Base-by-base conservation (phyloP, 1,284 basidiomycete species). In the Malassezia brasiliensis region DNA sequence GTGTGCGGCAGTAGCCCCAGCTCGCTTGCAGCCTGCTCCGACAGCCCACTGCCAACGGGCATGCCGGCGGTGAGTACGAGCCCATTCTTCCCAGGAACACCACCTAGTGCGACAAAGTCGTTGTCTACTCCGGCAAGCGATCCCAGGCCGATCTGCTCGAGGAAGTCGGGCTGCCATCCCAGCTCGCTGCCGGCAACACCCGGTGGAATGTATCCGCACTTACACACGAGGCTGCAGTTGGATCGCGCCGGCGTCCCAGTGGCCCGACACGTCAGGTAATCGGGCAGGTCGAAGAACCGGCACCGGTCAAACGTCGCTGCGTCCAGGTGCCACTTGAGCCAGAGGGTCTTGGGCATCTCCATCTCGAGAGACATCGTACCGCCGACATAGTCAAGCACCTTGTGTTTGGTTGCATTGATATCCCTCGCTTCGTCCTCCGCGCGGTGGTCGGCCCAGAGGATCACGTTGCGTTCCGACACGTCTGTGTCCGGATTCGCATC, bases 221-320 rank as follows among this genome's bases (percentile, higher is more conserved):
- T 98, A 81, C 93, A 98, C 0, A 89, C 89, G 40, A 96, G 79
- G 1, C 90, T 96, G 77, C 93, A 96, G 75, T 83, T 85, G 3
- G 89, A 94, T 31, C 93, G 85, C 6, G 86, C 85, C 62, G 79
- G 79, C 58, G 83, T 81, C 20, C 79, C 80, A 1, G 94, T 98
- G 3, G 90, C 88, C 51, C 84, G 85, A 79, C 90, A 98, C 0
- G 93, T 94, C 52, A 98, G 82, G 78, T 85, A 96, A 77, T 98
- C 93, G 14, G 93, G 93, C 25, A 98, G 82, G 77, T 98, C 94
- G 76, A 94, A 98, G 79, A 98, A 93, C 76, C 89, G 86, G 77
- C 85, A 90, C 49, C 81, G 78, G 42, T 83, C 79, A 77, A 98
- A 98, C n/a, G 79, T 78, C 12, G 81, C 78, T 0, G 81, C 72